Evolutionary conservation across 495 filamentous ascomycete genomes (phyloP).

Genomic region (Trichodelitschia bisporula): DNA sequence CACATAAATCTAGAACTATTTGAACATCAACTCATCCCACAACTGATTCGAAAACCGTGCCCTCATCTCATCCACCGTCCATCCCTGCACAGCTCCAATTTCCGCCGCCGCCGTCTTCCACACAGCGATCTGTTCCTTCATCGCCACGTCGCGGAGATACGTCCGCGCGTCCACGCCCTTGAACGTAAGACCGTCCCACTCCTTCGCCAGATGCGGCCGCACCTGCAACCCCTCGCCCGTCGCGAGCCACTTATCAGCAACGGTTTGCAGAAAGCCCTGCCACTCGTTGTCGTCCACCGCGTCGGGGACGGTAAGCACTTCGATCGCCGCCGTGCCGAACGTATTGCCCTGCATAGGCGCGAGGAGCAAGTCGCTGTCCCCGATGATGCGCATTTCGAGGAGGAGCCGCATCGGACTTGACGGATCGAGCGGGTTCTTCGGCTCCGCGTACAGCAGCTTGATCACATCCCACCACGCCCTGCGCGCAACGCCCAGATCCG

Average conservation of each 20-base stretch:
- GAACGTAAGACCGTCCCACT: conserved; percentile 19
- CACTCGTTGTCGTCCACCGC: conserved; percentile 21
- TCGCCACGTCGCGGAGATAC: conserved; percentile 20
- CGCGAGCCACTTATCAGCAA: conserved; percentile 23
- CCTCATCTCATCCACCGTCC: conserved; percentile 20
- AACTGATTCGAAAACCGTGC: conserved; percentile 20
- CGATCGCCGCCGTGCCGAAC: conserved; percentile 24
- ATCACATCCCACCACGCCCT: conserved; percentile 30
- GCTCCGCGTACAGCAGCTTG: conserved; percentile 18
- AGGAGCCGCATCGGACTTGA: conserved; percentile 23
- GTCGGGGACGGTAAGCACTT: conserved; percentile 22
- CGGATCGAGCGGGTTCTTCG: conserved; percentile 5
- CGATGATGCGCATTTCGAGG: conserved; percentile 28
- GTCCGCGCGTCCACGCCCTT: conserved; percentile 12
- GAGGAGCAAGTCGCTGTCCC: conserved; percentile 23
- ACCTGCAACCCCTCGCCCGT: conserved; percentile 18
- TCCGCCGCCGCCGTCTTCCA: conserved; percentile 16
- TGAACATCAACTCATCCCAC: conserved; percentile 16
- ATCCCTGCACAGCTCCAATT: conserved; percentile 24
- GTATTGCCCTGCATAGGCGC: conserved; percentile 25
- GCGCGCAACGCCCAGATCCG: conserved; percentile 21
- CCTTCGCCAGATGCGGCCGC: conserved; percentile 30
- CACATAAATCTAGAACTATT: too few species aligned
- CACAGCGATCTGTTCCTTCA: conserved; percentile 20
- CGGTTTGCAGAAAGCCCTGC: conserved; percentile 20